Evolutionary conservation across 108 stramenopile genomes (phyloP).

Genomic region (Cyclotella baltica): DNA sequence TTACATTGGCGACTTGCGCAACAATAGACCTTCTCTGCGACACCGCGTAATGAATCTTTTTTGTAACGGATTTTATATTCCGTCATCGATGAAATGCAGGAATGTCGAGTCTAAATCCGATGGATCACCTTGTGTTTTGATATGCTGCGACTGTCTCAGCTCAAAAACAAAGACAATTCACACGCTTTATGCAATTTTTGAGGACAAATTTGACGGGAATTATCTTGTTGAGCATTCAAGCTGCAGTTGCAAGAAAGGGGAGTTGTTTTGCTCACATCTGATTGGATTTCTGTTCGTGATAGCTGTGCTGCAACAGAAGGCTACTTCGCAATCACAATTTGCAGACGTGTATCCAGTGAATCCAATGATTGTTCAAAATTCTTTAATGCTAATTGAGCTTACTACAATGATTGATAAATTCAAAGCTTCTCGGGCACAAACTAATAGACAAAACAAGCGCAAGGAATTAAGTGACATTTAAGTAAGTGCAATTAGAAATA

Average conservation of each 20-base stretch:
- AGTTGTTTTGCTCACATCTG: slow-evolving; percentile 12
- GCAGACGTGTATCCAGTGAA: background rate
- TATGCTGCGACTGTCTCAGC: slow-evolving; percentile 15
- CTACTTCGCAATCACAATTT: background rate
- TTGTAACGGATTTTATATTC: too few species aligned
- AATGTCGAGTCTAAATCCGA: background rate
- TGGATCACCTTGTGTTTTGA: background rate
- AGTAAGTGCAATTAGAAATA: too few species aligned
- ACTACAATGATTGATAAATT: background rate
- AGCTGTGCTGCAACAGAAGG: slow-evolving; percentile 5
- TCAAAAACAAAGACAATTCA: slow-evolving; percentile 12
- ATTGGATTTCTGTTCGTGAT: slow-evolving; percentile 14
- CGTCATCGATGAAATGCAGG: background rate
- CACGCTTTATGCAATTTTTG: slow-evolving; percentile 21
- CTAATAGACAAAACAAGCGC: too few species aligned
- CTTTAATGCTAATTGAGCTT: background rate
- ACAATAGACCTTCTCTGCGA: too few species aligned
- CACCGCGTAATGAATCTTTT: too few species aligned
- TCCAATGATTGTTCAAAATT: background rate
- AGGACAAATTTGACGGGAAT: slow-evolving; percentile 8
- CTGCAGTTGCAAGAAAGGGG: slow-evolving; percentile 24
- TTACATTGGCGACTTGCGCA: too few species aligned
- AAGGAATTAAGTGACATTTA: too few species aligned
- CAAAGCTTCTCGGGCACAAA: too few species aligned
- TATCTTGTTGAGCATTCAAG: background rate